Evolutionary conservation across 148 eudicot genomes (phyloP).

Genomic region (Hydrangea macrophylla): DNA sequence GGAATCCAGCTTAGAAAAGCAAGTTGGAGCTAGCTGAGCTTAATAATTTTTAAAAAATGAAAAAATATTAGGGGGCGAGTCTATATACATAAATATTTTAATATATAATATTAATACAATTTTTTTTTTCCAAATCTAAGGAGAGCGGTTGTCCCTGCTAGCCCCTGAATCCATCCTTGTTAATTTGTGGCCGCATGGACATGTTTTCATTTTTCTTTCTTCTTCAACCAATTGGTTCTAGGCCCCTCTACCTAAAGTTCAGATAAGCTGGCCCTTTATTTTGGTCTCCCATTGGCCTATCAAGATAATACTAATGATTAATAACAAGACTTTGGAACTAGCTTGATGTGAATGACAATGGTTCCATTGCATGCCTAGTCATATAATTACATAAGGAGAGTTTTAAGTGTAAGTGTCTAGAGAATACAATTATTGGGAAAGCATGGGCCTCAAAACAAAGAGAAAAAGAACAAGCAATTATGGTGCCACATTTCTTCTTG

Average conservation of each 20-base stretch:
- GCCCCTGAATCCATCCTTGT: too few species aligned
- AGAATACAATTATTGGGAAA: not conserved
- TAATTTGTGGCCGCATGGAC: not conserved
- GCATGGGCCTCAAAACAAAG: not conserved
- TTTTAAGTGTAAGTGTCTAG: not conserved
- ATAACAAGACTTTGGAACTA: not conserved
- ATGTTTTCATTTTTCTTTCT: not conserved
- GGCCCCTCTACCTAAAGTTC: not conserved
- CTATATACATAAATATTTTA: too few species aligned
- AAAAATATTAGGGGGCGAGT: not conserved
- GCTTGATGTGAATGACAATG: too few species aligned
- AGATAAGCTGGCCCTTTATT: not conserved
- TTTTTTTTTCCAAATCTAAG: too few species aligned
- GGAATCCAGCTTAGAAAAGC: not conserved
- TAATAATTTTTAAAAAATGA: too few species aligned
- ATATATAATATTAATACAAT: too few species aligned
- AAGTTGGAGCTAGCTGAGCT: constrained; percentile 7
- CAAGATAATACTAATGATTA: not conserved
- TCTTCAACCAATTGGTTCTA: not conserved
- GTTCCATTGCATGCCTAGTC: not conserved
- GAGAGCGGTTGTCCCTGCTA: too few species aligned
- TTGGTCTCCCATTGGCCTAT: not conserved
- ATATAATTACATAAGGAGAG: too few species aligned
- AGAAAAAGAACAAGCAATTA: too few species aligned
- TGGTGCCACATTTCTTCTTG: too few species aligned